Percentiles rank a stretch among this genome's conserved stretches.
Evolutionary conservation across 2,329 filamentous ascomycete genomes (phyloP).

Genomic region (Nannizziopsis barbatae): DNA sequence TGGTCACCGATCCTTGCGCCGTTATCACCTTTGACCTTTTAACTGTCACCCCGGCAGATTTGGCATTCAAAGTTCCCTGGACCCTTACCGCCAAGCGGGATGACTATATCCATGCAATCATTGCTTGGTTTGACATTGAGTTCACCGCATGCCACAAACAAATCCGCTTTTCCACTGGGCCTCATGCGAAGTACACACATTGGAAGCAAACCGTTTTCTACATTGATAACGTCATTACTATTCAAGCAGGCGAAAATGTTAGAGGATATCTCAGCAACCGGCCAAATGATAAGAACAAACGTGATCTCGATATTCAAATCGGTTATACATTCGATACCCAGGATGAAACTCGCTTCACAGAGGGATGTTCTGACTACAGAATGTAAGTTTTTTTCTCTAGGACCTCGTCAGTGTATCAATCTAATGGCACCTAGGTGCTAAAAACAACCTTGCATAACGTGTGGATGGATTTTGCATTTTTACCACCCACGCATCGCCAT

Average conservation of each 20-base stretch:
- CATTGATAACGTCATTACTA: slow-evolving; percentile 81
- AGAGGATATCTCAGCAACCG: slow-evolving; percentile 63
- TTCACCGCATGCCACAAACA: slow-evolving; percentile 98
- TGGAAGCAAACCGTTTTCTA: slow-evolving; percentile 99
- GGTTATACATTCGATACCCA: slow-evolving; percentile 68
- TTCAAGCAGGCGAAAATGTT: slow-evolving; percentile 75
- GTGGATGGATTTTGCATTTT: not conserved
- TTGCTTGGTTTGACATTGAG: slow-evolving; percentile 98
- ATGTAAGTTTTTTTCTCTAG: slow-evolving; percentile 34
- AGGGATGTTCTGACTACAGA: slow-evolving; percentile 69
- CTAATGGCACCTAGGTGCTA: slow-evolving; percentile 22
- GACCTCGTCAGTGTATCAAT: not conserved
- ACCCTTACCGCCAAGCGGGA: slow-evolving; percentile 65
- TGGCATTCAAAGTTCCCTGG: slow-evolving; percentile 74
- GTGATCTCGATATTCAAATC: slow-evolving; percentile 86
- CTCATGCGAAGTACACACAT: slow-evolving; percentile 98
- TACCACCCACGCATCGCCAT: not conserved
- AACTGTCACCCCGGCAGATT: slow-evolving; percentile 70
- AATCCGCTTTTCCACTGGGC: slow-evolving; percentile 90
- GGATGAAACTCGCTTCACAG: slow-evolving; percentile 56
- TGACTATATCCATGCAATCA: slow-evolving; percentile 92
- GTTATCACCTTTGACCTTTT: slow-evolving; percentile 88
- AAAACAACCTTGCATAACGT: slow-evolving; percentile 5
- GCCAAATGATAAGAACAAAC: slow-evolving; percentile 87
- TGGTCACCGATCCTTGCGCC: slow-evolving; percentile 79